Evolutionary conservation across 192 early-diverging fungal genomes (phyloP).

Genomic region (Phlyctochytrium arcticum): DNA sequence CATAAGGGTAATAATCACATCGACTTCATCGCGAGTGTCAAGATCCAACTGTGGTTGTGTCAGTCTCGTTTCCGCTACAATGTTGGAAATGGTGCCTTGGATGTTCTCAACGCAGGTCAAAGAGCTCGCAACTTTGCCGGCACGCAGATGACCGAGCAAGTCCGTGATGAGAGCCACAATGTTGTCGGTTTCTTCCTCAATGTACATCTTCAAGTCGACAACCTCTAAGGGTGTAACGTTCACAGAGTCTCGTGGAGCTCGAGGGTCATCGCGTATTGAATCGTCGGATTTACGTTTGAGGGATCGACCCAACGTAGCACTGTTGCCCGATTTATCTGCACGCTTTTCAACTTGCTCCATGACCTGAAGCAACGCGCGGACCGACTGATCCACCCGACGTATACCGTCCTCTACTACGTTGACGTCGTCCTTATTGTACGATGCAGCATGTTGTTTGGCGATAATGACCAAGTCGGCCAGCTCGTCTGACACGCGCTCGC

Average conservation of each 20-base stretch:
- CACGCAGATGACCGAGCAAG: conserved; percentile 25
- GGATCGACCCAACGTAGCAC: too few relatives aligned
- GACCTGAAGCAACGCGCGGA: conserved; percentile 13
- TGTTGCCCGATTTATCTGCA: too few relatives aligned
- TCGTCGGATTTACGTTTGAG: too few relatives aligned
- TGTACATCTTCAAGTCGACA: conserved; percentile 21
- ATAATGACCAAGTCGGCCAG: conserved; percentile 24
- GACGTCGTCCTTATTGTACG: background rate
- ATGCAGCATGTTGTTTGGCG: conserved; percentile 31
- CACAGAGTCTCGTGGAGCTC: too few relatives aligned
- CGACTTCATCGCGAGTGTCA: conserved; percentile 9
- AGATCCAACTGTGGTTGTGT: conserved; percentile 14
- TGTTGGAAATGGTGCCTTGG: conserved; percentile 22
- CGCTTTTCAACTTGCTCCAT: too few relatives aligned
- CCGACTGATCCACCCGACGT: conserved; percentile 1
- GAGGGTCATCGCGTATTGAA: too few relatives aligned
- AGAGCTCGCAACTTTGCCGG: background rate
- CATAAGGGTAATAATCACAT: conserved; percentile 17
- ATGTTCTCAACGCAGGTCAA: conserved; percentile 15
- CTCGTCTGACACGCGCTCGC: conserved; percentile 17
- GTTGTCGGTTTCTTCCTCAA: conserved; percentile 35
- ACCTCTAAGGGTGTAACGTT: background rate
- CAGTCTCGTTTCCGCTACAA: conserved; percentile 23
- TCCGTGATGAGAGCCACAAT: conserved; percentile 31
- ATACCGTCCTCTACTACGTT: conserved; percentile 18